phyloP scores from a whole-genome alignment of 2,329 filamentous ascomycete genomes.

The Sclerotiophoma versabilis region DNA sequence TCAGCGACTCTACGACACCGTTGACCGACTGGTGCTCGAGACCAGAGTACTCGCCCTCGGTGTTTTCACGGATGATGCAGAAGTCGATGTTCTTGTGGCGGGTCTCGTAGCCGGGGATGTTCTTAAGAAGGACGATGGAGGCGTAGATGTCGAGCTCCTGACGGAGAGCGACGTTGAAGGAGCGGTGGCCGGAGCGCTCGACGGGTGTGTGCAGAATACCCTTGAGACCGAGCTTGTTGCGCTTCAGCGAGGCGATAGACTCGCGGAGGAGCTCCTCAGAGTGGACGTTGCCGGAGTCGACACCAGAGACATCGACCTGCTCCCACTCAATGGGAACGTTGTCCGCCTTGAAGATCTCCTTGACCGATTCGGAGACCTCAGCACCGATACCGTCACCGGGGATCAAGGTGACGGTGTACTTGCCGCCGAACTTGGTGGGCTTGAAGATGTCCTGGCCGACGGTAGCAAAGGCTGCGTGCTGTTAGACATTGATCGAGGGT shows the following conservation, averaged over 20 bases:
- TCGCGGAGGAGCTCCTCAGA: conserved; percentile 96
- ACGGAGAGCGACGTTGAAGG: conserved; percentile 98
- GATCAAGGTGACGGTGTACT: conserved; percentile 98
- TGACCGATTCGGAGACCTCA: conserved; percentile 97
- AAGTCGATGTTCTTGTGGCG: conserved; percentile 97
- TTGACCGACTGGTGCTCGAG: conserved; percentile 97
- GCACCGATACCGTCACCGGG: conserved; percentile 98
- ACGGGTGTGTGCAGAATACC: conserved; percentile 98
- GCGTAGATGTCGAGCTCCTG: conserved; percentile 99
- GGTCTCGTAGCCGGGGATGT: conserved; percentile 97
- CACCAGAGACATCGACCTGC: conserved; percentile 92
- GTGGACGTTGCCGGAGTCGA: conserved; percentile 83
- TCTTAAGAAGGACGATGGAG: conserved; percentile 97
- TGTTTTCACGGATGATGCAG: conserved; percentile 99
- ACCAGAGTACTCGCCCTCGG: conserved; percentile 98
- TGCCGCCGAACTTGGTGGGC: conserved; percentile 97
- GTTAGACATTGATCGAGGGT: conserved; percentile 21
- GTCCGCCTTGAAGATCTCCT: conserved; percentile 99
- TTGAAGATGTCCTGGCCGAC: conserved; percentile 97
- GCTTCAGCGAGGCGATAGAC: conserved; percentile 91
- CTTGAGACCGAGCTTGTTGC: conserved; percentile 99
- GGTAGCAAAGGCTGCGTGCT: conserved; percentile 58
- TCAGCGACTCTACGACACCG: conserved; percentile 97
- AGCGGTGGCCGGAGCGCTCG: conserved; percentile 95
- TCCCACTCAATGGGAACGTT: conserved; percentile 99